These are phyloP conservation scores for Metschnikowia gelsemii DNA, from an alignment of 805 yeast species.

Conservation along the genomic window DNA sequence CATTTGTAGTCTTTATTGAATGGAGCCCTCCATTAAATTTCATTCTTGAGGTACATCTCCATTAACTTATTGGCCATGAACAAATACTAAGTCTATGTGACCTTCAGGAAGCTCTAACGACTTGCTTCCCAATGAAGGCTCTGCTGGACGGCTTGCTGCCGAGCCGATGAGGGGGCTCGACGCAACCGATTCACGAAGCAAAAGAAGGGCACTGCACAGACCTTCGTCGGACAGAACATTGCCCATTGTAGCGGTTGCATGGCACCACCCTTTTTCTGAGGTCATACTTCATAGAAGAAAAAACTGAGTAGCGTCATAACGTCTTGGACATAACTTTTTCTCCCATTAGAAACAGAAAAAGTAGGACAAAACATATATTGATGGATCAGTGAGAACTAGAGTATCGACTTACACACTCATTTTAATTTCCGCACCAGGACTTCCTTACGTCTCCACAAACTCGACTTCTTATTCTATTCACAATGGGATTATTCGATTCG, in stretches of 20 bases:
- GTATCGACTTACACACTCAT: background rate
- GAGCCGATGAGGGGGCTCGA: background rate
- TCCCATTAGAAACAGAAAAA: too few relatives aligned
- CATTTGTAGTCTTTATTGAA: too few relatives aligned
- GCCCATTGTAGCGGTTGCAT: background rate
- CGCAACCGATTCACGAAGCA: background rate
- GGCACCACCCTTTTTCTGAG: slow-evolving; percentile 1
- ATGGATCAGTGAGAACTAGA: too few relatives aligned
- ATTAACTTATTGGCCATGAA: too few relatives aligned
- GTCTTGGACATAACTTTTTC: too few relatives aligned
- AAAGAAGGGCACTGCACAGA: slow-evolving; percentile 6
- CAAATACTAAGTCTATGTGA: too few relatives aligned
- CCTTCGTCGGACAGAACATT: background rate
- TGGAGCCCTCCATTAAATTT: too few relatives aligned
- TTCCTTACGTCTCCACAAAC: background rate
- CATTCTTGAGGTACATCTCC: too few relatives aligned
- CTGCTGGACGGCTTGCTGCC: too few relatives aligned
- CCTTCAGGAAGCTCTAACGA: too few relatives aligned
- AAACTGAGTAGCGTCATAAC: background rate
- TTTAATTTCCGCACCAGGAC: background rate
- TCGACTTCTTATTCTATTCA: slow-evolving; percentile 6
- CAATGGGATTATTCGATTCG: slow-evolving; percentile 40
- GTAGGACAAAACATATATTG: too few relatives aligned
- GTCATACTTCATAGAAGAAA: background rate
- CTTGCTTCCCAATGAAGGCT: too few relatives aligned